These are phyloP conservation scores for Russula earlei DNA, from an alignment of 768 basidiomycete species.

Conservation along the genomic window DNA sequence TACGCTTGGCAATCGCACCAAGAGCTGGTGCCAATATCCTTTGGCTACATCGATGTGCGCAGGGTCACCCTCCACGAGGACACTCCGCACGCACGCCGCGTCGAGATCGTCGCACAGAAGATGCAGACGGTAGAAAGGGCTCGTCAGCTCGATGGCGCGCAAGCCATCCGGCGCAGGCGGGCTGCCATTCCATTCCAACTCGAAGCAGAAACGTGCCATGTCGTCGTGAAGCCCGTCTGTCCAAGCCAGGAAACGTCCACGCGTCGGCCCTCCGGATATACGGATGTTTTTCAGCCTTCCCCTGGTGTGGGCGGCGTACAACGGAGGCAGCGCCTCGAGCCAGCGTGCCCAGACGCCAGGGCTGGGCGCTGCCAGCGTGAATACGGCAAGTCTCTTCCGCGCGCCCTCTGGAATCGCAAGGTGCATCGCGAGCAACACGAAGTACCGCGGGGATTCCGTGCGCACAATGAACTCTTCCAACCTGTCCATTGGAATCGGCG, in stretches of 20 bases:
- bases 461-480: background rate
- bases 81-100: background rate
- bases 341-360: background rate
- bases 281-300: slow-evolving; percentile 1
- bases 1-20: background rate
- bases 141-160: background rate
- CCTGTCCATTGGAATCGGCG: background rate
- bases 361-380: background rate
- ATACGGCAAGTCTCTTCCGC: background rate
- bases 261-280: slow-evolving; percentile 6
- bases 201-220: slow-evolving; percentile 10
- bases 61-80: background rate
- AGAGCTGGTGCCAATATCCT: slow-evolving; percentile 4
- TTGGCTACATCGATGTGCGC: background rate
- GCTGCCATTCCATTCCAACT: slow-evolving; percentile 3
- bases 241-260: slow-evolving; percentile 10
- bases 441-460: slow-evolving; percentile 6
- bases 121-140: slow-evolving; percentile 3
- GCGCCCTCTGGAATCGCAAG: background rate
- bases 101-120: slow-evolving; percentile 3
- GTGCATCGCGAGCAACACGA: slow-evolving; percentile 1
- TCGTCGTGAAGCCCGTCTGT: background rate
- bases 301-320: background rate
- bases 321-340: background rate
- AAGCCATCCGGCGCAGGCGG: background rate